phyloP scores from a whole-genome alignment of 306 rosid species.

The Astragalus membranaceus region DNA sequence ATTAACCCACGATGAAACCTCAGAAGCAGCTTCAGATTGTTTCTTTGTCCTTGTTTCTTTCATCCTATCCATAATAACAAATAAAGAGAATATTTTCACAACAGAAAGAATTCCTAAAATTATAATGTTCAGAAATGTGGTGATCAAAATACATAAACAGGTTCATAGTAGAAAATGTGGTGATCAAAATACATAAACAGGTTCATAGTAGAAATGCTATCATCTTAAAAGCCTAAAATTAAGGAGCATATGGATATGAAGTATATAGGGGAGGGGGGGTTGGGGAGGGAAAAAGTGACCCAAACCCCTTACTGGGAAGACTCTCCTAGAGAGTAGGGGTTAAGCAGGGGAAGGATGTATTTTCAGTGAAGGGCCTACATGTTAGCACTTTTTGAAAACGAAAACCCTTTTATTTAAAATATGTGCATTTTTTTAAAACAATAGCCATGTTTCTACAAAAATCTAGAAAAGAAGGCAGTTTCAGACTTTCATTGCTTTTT shows the following conservation, averaged over 20 bases:
- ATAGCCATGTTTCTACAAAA: background rate
- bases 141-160: constrained; percentile 6
- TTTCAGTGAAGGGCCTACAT: background rate
- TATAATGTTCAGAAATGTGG: background rate
- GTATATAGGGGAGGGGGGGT: background rate
- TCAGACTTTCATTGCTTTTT: background rate
- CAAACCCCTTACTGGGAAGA: background rate
- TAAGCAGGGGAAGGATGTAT: background rate
- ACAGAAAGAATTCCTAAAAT: background rate
- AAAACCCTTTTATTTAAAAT: background rate
- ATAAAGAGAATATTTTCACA: background rate
- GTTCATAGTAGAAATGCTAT: constrained; percentile 1
- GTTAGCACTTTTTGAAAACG: background rate
- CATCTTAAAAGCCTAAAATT: background rate
- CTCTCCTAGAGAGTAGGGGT: background rate
- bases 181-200: constrained; percentile 6
- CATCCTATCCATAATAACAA: constrained; percentile 42
- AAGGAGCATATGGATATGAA: background rate
- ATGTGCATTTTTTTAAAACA: background rate
- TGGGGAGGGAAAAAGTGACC: background rate
- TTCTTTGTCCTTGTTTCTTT: constrained; percentile 72
- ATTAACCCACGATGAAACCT: constrained; percentile 73
- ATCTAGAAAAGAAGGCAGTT: background rate
- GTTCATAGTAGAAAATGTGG: background rate
- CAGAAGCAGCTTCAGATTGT: constrained; percentile 60